A percentile compares a stretch with the other conserved stretches of the same genome.
Evolutionary conservation across 2,329 filamentous ascomycete species (phyloP).

Genomic region (Aureobasidium mangrovei): DNA sequence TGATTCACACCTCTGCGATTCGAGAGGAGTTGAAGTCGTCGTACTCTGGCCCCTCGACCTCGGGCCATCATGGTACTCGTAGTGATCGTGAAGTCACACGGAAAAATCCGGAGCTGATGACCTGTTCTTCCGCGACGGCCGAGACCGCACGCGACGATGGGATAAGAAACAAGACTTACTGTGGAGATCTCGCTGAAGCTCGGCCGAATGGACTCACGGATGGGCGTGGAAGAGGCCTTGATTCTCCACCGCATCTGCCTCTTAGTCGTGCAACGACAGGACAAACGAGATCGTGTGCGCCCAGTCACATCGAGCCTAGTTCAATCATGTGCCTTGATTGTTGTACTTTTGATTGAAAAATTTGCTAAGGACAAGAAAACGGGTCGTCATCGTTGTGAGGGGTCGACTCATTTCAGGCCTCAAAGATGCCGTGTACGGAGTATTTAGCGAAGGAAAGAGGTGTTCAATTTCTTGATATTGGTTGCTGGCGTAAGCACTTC

Average conservation of each 20-base stretch:
- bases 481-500: constrained; percentile 4
- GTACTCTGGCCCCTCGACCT: background rate
- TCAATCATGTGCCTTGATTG: background rate
- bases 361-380: constrained; percentile 1
- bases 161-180: background rate
- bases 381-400: constrained; percentile 6
- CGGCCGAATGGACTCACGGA: no score
- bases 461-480: background rate
- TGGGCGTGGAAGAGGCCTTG: background rate
- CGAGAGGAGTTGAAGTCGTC: background rate
- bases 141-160: background rate
- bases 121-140: background rate
- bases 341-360: background rate
- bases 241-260: background rate
- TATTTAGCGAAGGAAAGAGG: background rate
- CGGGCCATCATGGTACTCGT: constrained; percentile 6
- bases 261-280: background rate
- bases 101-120: background rate
- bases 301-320: background rate
- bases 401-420: background rate
- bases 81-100: constrained; percentile 7
- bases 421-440: background rate
- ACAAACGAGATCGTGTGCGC: background rate
- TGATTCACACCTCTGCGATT: background rate
- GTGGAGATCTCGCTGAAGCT: background rate